phyloP scores from a whole-genome alignment of 2,329 filamentous ascomycete species.

The Aspergillus bombycis region DNA sequence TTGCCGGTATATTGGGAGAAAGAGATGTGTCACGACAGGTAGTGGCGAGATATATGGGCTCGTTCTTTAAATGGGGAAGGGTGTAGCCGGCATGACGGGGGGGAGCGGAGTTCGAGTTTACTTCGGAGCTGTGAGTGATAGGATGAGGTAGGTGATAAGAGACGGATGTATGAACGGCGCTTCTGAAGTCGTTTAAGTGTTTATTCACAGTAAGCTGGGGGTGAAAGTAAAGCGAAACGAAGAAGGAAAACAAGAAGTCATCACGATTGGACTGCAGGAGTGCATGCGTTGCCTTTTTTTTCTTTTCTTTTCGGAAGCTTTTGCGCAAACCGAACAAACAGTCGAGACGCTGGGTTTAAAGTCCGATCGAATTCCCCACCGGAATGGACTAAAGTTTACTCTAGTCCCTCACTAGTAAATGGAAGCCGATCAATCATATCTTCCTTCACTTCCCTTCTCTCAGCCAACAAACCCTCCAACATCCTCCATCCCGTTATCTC shows the following conservation, averaged over 20 bases:
- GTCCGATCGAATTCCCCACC: slow-evolving; percentile 6
- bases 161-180: not conserved
- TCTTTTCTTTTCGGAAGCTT: slow-evolving; percentile 8
- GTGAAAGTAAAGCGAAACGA: not conserved
- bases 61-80: slow-evolving; percentile 12
- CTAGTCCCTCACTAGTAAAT: not conserved
- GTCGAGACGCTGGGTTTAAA: slow-evolving; percentile 1
- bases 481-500: not conserved
- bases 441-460: not conserved
- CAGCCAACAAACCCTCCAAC: not conserved
- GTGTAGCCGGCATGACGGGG: slow-evolving; percentile 8
- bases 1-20: not conserved
- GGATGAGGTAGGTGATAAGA: not conserved
- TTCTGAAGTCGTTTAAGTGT: not conserved
- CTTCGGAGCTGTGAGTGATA: not conserved
- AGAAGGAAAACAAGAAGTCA: not conserved
- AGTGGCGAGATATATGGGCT: slow-evolving; percentile 7
- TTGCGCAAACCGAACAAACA: slow-evolving; percentile 14
- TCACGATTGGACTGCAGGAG: not conserved
- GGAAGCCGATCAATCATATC: not conserved
- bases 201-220: not conserved
- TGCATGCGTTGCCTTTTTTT: not conserved
- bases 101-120: not conserved
- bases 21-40: not conserved
- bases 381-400: not conserved